Conservation (phyloP, 2,329 filamentous ascomycete genomes). For the Penicillium nordicum region DNA sequence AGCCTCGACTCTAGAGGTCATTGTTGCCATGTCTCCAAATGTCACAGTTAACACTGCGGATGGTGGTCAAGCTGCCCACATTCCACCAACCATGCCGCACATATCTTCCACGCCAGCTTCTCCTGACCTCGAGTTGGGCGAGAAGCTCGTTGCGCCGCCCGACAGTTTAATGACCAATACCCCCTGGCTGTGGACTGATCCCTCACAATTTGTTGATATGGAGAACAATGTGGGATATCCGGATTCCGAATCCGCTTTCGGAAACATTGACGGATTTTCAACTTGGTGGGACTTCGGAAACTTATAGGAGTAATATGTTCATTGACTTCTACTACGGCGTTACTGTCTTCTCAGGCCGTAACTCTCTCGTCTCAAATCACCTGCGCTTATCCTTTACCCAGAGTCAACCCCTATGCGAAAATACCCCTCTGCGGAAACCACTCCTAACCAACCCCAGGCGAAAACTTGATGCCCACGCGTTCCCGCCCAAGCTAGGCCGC, state of each 20-base stretch:
- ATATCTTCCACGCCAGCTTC: slow-evolving; percentile 12
- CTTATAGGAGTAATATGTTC: slow-evolving; percentile 27
- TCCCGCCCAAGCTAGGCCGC: slow-evolving; percentile 9
- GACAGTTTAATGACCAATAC: slow-evolving; percentile 38
- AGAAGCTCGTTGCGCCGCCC: slow-evolving; percentile 31
- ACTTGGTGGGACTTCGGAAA: slow-evolving; percentile 39
- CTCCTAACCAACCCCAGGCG: slow-evolving; percentile 1
- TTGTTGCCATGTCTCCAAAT: slow-evolving; percentile 52
- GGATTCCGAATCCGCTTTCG: slow-evolving; percentile 26
- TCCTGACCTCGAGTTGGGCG: slow-evolving; percentile 13
- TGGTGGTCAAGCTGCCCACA: slow-evolving; percentile 50
- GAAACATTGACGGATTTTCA: slow-evolving; percentile 33
- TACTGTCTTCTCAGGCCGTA: slow-evolving; percentile 5
- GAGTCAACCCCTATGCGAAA: slow-evolving; percentile 9
- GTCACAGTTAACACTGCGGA: slow-evolving; percentile 52
- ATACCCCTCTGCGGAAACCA: slow-evolving; percentile 15
- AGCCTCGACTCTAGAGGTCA: slow-evolving; percentile 46
- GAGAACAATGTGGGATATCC: slow-evolving; percentile 29
- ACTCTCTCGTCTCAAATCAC: not conserved
- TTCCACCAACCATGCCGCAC: slow-evolving; percentile 27
- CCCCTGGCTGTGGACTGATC: slow-evolving; percentile 36
- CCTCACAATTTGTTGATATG: slow-evolving; percentile 32
- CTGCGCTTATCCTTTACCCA: not conserved
- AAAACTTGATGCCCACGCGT: not conserved
- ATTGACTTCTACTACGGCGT: slow-evolving; percentile 19